Evolutionary conservation across 345 rosid genomes (phyloP).

Genomic region (Populus tremula): DNA sequence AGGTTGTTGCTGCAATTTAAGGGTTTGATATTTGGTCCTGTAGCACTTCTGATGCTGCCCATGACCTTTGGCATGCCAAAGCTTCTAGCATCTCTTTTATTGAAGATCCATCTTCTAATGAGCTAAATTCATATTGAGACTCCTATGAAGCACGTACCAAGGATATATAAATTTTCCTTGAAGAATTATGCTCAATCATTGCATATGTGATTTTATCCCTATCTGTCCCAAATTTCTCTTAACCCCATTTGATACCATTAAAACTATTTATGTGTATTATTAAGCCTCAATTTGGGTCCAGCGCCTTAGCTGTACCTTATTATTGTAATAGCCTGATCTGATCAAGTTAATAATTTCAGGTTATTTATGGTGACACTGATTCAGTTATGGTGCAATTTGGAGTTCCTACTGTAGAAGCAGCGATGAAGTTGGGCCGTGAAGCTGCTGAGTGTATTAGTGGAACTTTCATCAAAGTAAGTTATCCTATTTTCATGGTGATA

Average conservation of each 20-base stretch:
- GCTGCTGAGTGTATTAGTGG: conserved; percentile 87
- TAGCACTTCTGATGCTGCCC: neutral
- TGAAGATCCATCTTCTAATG: neutral
- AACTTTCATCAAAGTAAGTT: conserved; percentile 73
- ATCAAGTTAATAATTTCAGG: conserved; percentile 39
- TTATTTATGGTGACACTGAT: conserved; percentile 97
- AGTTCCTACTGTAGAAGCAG: conserved; percentile 64
- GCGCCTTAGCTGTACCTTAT: neutral
- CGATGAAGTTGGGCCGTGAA: conserved; percentile 91
- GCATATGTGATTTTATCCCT: neutral
- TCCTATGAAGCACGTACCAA: too few species aligned
- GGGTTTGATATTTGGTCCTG: neutral
- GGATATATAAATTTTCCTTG: neutral
- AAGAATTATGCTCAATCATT: neutral
- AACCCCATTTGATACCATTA: too few species aligned
- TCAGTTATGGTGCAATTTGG: conserved; percentile 99
- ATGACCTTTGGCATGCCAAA: neutral
- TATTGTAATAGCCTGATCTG: neutral
- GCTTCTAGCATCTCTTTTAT: neutral
- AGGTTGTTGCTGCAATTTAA: neutral
- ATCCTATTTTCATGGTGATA: neutral
- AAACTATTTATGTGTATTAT: neutral
- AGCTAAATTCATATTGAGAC: neutral
- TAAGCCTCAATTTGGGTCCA: conserved; percentile 1
- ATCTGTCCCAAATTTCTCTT: neutral